Base-by-base conservation (phyloP, 2,329 filamentous ascomycete genomes). In the Colletotrichum tanaceti region DNA sequence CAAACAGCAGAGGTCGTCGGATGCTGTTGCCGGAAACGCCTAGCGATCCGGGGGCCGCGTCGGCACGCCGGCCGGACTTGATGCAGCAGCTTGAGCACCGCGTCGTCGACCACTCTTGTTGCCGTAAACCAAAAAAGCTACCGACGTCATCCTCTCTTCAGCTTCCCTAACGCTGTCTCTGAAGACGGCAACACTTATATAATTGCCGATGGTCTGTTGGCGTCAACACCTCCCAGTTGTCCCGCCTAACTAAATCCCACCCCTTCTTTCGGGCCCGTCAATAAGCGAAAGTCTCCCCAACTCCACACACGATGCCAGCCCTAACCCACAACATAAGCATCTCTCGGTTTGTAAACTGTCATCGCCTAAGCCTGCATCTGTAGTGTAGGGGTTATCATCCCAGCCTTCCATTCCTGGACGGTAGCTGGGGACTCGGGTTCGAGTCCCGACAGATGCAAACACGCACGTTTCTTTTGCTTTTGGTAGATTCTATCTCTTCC, bases 361-460 rank as follows among this genome's bases (percentile, higher is more conserved):
- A 41, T n/a, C 32, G 16, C 6, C 18, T 0, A 13, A 32, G 28
- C 14, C 18, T 43, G 61, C 65, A 64, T 64, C 55, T 44, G 54
- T 65, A 68, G 61, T 65, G 65, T 67, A 67, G 65, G 41, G 65
- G 65, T 67, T 64, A 67, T 67, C 65, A 67, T 67, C 65, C 65
- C 53, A 64, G 65, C 65, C 65, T 67, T 67, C 65, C 65, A 67
- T 20, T 44, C 7, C 28, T 5, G 35, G 39, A 11, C 7, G 28
- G 20, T 18, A 67, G 65, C 65, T 64, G 53, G 65, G 65, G 65
- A 67, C 60, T 46, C 59, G 65, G 47, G 39, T 67, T 67, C 65
- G 65, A 67, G 41, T 67, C 39, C 47, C 65, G 59, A 46, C 52
- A 53, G 60, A 64, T 64, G 65, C 65, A 67, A 2, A 32, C 5